Evolutionary conservation across 1,284 basidiomycete species (phyloP).

Genomic region (Acaromyces ingoldii): DNA sequence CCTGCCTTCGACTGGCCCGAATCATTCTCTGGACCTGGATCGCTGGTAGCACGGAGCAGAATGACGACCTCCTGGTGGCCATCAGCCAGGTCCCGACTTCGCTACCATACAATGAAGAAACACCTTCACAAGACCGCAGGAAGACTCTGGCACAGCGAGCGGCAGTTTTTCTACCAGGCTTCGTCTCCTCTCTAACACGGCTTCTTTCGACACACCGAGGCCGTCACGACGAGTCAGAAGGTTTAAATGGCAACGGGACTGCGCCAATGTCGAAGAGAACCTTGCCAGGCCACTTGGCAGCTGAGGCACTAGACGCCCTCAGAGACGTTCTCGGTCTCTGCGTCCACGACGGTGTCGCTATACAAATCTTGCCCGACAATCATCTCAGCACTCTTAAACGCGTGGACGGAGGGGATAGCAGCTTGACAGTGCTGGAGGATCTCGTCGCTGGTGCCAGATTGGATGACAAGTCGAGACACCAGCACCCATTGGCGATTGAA

Average conservation of each 20-base stretch:
- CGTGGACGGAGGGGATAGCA: too few relatives aligned
- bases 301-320: not conserved
- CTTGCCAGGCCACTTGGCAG: not conserved
- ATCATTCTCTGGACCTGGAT: conserved; percentile 4
- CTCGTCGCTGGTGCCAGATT: too few relatives aligned
- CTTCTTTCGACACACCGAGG: too few relatives aligned
- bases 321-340: not conserved
- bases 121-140: not conserved
- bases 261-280: not conserved
- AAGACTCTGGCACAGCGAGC: conserved; percentile 2
- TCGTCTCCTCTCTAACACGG: not conserved
- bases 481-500: too few relatives aligned
- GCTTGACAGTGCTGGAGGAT: too few relatives aligned
- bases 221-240: too few relatives aligned
- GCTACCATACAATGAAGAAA: not conserved
- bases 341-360: too few relatives aligned
- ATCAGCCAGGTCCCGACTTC: not conserved
- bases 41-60: not conserved
- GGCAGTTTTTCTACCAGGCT: conserved; percentile 1
- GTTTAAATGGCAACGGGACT: too few relatives aligned
- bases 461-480: too few relatives aligned
- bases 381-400: too few relatives aligned
- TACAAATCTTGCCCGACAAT: too few relatives aligned
- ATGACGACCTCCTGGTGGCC: not conserved
- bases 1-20: not conserved